Base-by-base conservation (phyloP, 441 rosid species). In the Kokia cookei region DNA sequence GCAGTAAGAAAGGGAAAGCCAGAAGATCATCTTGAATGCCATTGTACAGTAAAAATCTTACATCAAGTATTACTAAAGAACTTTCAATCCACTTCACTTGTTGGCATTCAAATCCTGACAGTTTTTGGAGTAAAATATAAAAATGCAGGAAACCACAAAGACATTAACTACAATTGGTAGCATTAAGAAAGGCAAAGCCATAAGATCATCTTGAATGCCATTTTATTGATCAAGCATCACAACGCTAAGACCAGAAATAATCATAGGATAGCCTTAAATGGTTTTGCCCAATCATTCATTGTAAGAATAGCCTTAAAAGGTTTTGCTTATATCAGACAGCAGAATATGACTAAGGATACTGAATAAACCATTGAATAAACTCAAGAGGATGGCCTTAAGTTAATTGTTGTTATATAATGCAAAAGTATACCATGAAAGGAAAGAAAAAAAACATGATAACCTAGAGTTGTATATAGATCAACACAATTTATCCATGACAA, bases 191-290 rank as follows among this genome's bases (percentile, higher is more conserved):
- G 35, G 24, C 12, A 42, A 42, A 11, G 11, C 17, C 69, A 65
- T 22, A 42, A 65, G 35, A 48, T 43, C 53, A 43, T 15, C 54
- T 65, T 12, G 17, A 8, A 43, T 43, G 54, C 5, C 54, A 43
- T 65, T 65, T 65, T 43, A 24, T 65, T 43, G 69, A 65, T 65
- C 68, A 65, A 62, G 66, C 47, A n/a, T 35, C 66, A 62, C 22
- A 62, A 62, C 15, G 47, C 24, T 61, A 14, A 61, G 42, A n/a
- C 42, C 42, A 60, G 19, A 60, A 60, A 14, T 29, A 29, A 29
- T 27, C 64, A 60, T 29, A 61, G 11, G 40, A 29, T 29, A 15
- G 37, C 14, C 61, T 22, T 22, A 57, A 24, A 22, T 22, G 61
- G 7, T 57, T 22, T 57, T 57, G 7, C 61, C 43, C 43, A 50